Evolutionary conservation across 306 rosid species (phyloP).

Genomic region (Prunus kanzakura): DNA sequence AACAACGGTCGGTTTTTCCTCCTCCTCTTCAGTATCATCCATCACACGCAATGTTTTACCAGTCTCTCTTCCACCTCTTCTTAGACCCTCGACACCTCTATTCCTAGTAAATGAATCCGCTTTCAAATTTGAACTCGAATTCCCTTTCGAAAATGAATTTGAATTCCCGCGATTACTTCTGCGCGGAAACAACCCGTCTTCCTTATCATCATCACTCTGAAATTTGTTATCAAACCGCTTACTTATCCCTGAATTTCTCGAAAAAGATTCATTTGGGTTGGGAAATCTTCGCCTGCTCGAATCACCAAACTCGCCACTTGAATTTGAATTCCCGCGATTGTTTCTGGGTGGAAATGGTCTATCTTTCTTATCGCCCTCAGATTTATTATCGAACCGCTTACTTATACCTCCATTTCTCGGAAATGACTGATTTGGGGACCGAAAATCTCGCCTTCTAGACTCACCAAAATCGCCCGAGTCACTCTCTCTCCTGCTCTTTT

Average conservation of each 20-base stretch:
- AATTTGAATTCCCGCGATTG: not conserved
- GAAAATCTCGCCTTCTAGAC: slow-evolving; percentile 21
- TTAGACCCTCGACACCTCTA: slow-evolving; percentile 23
- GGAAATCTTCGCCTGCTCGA: slow-evolving; percentile 26
- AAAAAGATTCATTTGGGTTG: slow-evolving; percentile 4
- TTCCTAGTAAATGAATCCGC: slow-evolving; percentile 38
- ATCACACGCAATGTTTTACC: slow-evolving; percentile 17
- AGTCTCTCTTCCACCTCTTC: slow-evolving; percentile 17
- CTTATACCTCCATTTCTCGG: slow-evolving; percentile 18
- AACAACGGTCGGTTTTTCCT: slow-evolving; percentile 16
- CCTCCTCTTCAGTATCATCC: slow-evolving; percentile 37
- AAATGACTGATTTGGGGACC: slow-evolving; percentile 9
- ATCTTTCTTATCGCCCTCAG: slow-evolving; percentile 10
- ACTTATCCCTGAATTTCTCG: slow-evolving; percentile 20
- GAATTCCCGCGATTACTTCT: slow-evolving; percentile 12
- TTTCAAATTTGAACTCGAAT: not conserved
- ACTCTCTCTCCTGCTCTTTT: slow-evolving; percentile 32
- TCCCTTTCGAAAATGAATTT: not conserved
- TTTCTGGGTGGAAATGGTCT: slow-evolving; percentile 24
- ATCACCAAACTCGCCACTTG: slow-evolving; percentile 20
- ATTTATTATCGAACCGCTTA: slow-evolving; percentile 8
- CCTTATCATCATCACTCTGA: slow-evolving; percentile 12
- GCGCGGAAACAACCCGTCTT: slow-evolving; percentile 7
- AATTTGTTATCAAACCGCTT: slow-evolving; percentile 14
- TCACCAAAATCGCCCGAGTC: slow-evolving; percentile 31